These are phyloP conservation scores for Bruguiera parviflora DNA, from an alignment of 345 rosid genomes.

Conservation along the genomic window DNA sequence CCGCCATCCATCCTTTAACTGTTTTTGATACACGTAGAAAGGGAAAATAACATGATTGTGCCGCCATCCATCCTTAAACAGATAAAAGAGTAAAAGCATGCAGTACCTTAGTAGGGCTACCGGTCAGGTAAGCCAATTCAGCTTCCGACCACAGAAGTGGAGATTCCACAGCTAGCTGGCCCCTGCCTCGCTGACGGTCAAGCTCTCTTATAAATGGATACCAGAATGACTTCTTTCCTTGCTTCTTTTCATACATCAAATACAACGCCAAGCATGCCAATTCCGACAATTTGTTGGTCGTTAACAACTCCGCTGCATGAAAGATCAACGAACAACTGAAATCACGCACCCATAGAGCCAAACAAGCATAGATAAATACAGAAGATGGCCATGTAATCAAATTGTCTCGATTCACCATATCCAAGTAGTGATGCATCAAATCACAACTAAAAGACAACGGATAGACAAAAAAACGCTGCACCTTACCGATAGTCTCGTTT, in stretches of 20 bases:
- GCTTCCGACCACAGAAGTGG: slow-evolving; percentile 89
- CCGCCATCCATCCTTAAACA: slow-evolving; percentile 5
- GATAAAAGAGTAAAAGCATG: neutral
- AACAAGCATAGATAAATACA: neutral
- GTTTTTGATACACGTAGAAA: neutral
- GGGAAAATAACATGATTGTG: neutral
- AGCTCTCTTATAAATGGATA: slow-evolving; percentile 93
- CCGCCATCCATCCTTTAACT: slow-evolving; percentile 4
- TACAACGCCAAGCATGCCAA: slow-evolving; percentile 92
- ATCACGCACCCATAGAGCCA: neutral
- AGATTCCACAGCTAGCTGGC: slow-evolving; percentile 90
- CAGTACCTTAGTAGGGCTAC: slow-evolving; percentile 88
- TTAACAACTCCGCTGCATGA: slow-evolving; percentile 71
- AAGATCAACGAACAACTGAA: slow-evolving; percentile 10
- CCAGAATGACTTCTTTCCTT: slow-evolving; percentile 93
- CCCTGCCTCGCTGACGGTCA: slow-evolving; percentile 96
- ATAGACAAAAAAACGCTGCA: slow-evolving; percentile 18
- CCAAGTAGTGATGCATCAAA: neutral
- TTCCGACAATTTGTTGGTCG: slow-evolving; percentile 88
- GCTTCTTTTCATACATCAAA: slow-evolving; percentile 97
- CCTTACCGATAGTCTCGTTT: slow-evolving; percentile 87
- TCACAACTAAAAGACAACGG: neutral
- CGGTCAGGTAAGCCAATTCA: slow-evolving; percentile 82
- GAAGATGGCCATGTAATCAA: neutral
- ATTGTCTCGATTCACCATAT: no score